A percentile compares a stretch with the other conserved stretches of the same genome.
Evolutionary conservation across 257 asterid genomes (phyloP).

Genomic region (Paraleonurus japonicus): DNA sequence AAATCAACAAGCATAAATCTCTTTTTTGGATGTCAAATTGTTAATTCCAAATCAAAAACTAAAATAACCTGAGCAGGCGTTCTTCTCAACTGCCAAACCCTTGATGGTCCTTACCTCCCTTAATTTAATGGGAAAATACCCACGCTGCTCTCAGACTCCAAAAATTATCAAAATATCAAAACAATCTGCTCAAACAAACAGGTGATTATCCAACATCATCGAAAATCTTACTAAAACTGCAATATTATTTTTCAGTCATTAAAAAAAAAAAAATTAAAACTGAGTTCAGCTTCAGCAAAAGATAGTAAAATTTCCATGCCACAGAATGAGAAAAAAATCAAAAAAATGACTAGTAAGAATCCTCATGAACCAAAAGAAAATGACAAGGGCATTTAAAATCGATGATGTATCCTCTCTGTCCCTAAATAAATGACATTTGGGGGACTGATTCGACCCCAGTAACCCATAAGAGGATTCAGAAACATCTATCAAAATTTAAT

Average conservation of each 20-base stretch:
- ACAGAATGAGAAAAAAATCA: constrained; percentile 9
- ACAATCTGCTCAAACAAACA: neutral
- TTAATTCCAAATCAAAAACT: neutral
- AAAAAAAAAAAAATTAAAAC: neutral
- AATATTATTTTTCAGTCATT: neutral
- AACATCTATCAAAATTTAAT: neutral
- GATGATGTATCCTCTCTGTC: neutral
- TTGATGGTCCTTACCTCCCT: neutral
- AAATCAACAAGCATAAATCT: neutral
- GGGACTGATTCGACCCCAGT: neutral
- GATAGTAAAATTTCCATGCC: neutral
- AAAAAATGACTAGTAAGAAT: neutral
- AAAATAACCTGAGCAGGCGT: neutral
- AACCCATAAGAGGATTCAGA: neutral
- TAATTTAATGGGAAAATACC: neutral
- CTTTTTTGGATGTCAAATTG: neutral
- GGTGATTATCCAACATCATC: constrained; percentile 7
- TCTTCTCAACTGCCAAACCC: neutral
- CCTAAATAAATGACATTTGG: neutral
- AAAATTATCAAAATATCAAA: neutral
- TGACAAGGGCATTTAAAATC: neutral
- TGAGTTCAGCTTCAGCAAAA: neutral
- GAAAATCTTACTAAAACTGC: neutral
- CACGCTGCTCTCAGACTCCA: neutral
- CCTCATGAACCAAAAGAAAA: neutral